These are phyloP conservation scores for Cyamopsis tetragonoloba DNA, from an alignment of 306 rosid genomes.

Conservation along the genomic window DNA sequence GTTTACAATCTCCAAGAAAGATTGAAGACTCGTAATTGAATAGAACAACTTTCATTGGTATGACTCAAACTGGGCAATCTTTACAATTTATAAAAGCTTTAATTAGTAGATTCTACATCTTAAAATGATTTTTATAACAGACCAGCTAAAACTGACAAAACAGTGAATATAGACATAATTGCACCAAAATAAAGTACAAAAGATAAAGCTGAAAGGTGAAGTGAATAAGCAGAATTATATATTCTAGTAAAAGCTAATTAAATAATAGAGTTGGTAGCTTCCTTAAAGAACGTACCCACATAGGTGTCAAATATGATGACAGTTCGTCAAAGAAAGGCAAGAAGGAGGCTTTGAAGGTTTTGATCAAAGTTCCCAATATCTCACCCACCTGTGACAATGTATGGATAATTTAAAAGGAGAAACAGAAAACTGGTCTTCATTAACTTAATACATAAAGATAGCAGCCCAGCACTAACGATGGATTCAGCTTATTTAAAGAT, in stretches of 20 bases:
- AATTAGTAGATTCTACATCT: neutral
- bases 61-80: neutral
- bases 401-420: slow-evolving; percentile 5
- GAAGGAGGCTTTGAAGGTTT: slow-evolving; percentile 94
- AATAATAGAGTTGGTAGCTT: neutral
- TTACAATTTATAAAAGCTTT: neutral
- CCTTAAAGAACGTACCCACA: slow-evolving; percentile 81
- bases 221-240: neutral
- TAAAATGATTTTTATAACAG: neutral
- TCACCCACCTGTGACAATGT: slow-evolving; percentile 81
- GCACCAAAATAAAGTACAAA: neutral
- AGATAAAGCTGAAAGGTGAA: neutral
- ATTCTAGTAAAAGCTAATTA: neutral
- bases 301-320: slow-evolving; percentile 93
- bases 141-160: neutral
- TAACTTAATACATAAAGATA: neutral
- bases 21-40: neutral
- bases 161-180: neutral
- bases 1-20: neutral
- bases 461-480: neutral
- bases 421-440: neutral
- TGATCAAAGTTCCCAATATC: slow-evolving; percentile 93
- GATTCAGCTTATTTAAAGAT: neutral
- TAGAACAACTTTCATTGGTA: neutral
- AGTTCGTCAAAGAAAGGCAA: slow-evolving; percentile 89